Evolutionary conservation across 768 basidiomycete species (phyloP), one percentile per base, ranked within the genome.

Genomic region (Suillus brevipes): DNA sequence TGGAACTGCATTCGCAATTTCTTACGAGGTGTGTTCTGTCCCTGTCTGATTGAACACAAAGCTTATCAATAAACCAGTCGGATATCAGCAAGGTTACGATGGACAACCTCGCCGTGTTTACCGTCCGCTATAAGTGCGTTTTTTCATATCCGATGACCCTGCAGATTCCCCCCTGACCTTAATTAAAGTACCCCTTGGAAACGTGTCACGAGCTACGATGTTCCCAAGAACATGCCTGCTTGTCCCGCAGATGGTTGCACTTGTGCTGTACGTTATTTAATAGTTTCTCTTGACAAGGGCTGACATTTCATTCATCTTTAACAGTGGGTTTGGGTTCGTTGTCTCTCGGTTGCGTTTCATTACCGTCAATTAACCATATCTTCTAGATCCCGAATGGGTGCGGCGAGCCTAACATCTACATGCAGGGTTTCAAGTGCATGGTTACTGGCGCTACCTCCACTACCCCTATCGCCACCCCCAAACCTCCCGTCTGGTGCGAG

Each of bases 1-100:
- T 55, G 85, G 85, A 2, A 84, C 84, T 42, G 84, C 82, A 7
- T 85, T 86, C 64, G 84, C 84, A 18, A 86, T 86, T 63, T 79
- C 84, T 20, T 86, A 86, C 68, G 70, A 79, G 59, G 84, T 84
- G 28, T 28, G 28, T 28, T 28, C 55, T 28, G 73, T 64, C 47
- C 57, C 9, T 18, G 18, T 37, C 31, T n/a, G 20, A 55, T 34
- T 13, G 53, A 55, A 34, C 31, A 12, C 34, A 55, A 55, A 13
- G 10, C 53, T 55, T 34, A 55, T 12, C 8, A 18, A 42, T 49
- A 4, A n/a, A 42, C 57, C 56, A 84, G 83, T 84, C 84, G 10
- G 81, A 84, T 60, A 75, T 86, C 66, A 76, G 69, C 13, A 50
- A 80, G 45, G 84, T 85, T 9, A 85, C 79, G 0, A 69, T 78